A percentile compares a stretch with the other conserved stretches of the same genome.
Conservation (phyloP, 805 yeast genomes). For the Yarrowia sp. region DNA sequence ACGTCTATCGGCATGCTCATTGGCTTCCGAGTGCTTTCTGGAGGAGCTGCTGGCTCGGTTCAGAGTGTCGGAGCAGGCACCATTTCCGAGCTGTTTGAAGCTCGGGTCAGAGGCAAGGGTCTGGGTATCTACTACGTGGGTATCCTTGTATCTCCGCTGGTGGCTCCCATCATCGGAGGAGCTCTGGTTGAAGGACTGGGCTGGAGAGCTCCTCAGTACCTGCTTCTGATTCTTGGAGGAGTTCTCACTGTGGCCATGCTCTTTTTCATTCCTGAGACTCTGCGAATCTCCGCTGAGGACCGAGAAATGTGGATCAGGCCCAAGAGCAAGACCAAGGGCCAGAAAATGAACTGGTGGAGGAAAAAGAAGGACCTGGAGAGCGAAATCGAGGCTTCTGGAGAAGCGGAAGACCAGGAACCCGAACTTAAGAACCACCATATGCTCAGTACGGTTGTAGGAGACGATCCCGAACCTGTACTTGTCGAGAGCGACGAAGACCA, state of each 20-base stretch:
- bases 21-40: slow-evolving; percentile 71
- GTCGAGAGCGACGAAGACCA: neutral
- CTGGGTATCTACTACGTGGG: slow-evolving; percentile 84
- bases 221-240: slow-evolving; percentile 72
- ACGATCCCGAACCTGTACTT: slow-evolving; percentile 12
- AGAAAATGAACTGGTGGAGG: slow-evolving; percentile 26
- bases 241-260: slow-evolving; percentile 57
- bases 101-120: slow-evolving; percentile 75
- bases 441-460: slow-evolving; percentile 29
- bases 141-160: slow-evolving; percentile 77
- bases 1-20: slow-evolving; percentile 68
- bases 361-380: slow-evolving; percentile 32
- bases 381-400: slow-evolving; percentile 1
- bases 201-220: slow-evolving; percentile 92
- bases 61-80: slow-evolving; percentile 93
- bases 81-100: slow-evolving; percentile 71
- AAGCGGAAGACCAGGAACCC: slow-evolving; percentile 23
- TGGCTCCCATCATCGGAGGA: slow-evolving; percentile 84
- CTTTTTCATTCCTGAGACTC: slow-evolving; percentile 78
- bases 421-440: slow-evolving; percentile 19
- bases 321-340: slow-evolving; percentile 6
- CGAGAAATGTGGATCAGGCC: slow-evolving; percentile 32
- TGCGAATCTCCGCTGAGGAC: slow-evolving; percentile 52
- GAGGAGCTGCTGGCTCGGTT: slow-evolving; percentile 84
- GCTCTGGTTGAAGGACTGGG: slow-evolving; percentile 73